A percentile compares a stretch with the other conserved stretches of the same genome.
Evolutionary conservation across 306 rosid species (phyloP).

Genomic region (Vigna hirtella): DNA sequence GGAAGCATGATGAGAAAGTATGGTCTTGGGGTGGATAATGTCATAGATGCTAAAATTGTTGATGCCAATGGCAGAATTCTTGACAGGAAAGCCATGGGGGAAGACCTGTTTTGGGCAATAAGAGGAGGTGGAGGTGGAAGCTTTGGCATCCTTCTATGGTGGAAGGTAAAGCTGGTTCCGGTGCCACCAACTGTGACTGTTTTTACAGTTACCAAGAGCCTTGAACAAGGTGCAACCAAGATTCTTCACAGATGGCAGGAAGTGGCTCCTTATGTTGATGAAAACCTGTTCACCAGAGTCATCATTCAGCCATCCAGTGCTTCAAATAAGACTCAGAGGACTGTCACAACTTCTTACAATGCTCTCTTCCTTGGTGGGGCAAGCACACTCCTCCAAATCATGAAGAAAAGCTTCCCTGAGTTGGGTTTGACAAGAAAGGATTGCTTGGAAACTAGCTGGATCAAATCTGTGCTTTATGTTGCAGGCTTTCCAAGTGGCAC

Average conservation of each 20-base stretch:
- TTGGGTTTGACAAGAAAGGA: constrained; percentile 56
- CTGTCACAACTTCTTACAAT: constrained; percentile 40
- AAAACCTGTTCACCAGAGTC: constrained; percentile 59
- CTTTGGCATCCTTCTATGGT: constrained; percentile 65
- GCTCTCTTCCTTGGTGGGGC: constrained; percentile 64
- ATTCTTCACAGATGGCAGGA: constrained; percentile 65
- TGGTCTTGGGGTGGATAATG: constrained; percentile 71
- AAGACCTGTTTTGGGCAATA: constrained; percentile 75
- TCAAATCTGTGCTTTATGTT: constrained; percentile 61
- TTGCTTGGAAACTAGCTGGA: constrained; percentile 67
- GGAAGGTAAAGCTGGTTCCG: constrained; percentile 68
- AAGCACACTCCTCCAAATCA: constrained; percentile 42
- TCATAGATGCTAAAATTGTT: constrained; percentile 61
- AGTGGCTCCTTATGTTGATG: constrained; percentile 57
- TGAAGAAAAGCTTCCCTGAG: constrained; percentile 63
- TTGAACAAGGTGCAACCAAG: constrained; percentile 57
- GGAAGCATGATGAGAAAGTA: constrained; percentile 69
- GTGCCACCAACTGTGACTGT: constrained; percentile 71
- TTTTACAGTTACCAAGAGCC: constrained; percentile 51
- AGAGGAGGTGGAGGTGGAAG: constrained; percentile 80
- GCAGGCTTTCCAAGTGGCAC: constrained; percentile 49
- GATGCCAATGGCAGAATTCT: constrained; percentile 63
- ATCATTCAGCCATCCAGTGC: constrained; percentile 43
- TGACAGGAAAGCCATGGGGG: constrained; percentile 69
- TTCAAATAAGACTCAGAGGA: constrained; percentile 44